phyloP scores from a whole-genome alignment of 2,329 filamentous ascomycete species.

The Sporothrix pseudoabietina region DNA sequence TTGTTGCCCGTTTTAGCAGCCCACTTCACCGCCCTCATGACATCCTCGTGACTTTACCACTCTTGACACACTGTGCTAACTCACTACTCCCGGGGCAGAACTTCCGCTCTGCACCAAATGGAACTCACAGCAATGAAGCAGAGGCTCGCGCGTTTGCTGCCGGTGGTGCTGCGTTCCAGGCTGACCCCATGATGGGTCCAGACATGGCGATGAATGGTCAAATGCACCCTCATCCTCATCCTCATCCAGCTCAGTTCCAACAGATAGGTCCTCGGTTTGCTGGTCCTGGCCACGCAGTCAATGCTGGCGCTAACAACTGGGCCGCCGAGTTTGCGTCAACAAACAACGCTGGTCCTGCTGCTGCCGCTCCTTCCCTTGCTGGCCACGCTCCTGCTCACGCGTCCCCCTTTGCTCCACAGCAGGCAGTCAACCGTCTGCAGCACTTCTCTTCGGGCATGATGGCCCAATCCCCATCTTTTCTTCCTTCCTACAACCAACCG shows the following conservation, averaged over 20 bases:
- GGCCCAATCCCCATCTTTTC: not conserved
- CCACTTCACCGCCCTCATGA: not conserved
- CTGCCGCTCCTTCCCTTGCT: not conserved
- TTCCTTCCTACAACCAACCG: not conserved
- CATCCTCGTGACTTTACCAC: not conserved
- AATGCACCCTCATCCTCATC: not conserved
- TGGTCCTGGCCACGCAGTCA: not conserved
- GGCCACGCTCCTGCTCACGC: not conserved
- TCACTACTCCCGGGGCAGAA: conserved; percentile 2
- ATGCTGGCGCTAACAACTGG: conserved; percentile 23
- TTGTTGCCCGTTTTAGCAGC: not conserved
- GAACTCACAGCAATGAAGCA: conserved; percentile 26
- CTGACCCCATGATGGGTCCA: conserved; percentile 21
- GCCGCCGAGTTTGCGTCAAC: conserved; percentile 31
- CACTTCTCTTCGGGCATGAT: conserved; percentile 29
- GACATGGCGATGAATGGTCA: conserved; percentile 25
- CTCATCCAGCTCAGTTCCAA: not conserved
- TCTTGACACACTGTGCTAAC: not conserved
- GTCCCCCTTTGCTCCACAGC: conserved; percentile 15
- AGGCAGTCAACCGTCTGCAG: conserved; percentile 28
- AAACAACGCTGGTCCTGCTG: not conserved
- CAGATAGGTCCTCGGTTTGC: not conserved
- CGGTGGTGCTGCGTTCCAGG: conserved; percentile 12
- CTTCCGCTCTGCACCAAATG: conserved; percentile 33
- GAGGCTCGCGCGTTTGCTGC: conserved; percentile 33